Evolutionary conservation across 805 yeast species (phyloP).

Genomic region (Candida khao-thaluensis): DNA sequence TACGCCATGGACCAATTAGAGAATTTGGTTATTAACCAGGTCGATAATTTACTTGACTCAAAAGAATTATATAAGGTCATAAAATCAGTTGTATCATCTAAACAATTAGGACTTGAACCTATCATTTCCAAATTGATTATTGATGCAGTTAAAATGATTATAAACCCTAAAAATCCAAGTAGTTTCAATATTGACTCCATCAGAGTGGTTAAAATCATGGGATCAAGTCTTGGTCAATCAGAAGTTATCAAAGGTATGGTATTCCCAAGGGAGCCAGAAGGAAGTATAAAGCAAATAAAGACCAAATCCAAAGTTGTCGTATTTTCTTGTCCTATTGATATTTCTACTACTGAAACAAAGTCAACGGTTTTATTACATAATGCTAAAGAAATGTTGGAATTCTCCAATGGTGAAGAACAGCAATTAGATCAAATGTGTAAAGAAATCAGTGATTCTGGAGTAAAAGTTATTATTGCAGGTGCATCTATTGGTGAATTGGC

Average conservation of each 20-base stretch:
- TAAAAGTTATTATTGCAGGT: slow-evolving; percentile 90
- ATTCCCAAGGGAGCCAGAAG: slow-evolving; percentile 96
- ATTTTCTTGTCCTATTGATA: slow-evolving; percentile 91
- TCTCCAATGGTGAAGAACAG: slow-evolving; percentile 93
- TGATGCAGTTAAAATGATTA: slow-evolving; percentile 76
- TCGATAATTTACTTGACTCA: slow-evolving; percentile 55
- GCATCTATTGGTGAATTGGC: slow-evolving; percentile 91
- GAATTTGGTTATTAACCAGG: slow-evolving; percentile 57
- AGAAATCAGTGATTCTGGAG: slow-evolving; percentile 81
- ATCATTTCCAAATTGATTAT: slow-evolving; percentile 72
- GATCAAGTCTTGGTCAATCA: slow-evolving; percentile 70
- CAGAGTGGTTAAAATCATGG: slow-evolving; percentile 96
- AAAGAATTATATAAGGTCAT: slow-evolving; percentile 67
- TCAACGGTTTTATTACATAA: slow-evolving; percentile 95
- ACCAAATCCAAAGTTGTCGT: slow-evolving; percentile 81
- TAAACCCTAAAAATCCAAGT: slow-evolving; percentile 62
- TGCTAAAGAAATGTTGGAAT: slow-evolving; percentile 95
- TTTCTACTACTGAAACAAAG: slow-evolving; percentile 95
- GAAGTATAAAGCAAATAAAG: slow-evolving; percentile 65
- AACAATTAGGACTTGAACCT: slow-evolving; percentile 88
- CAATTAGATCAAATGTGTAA: slow-evolving; percentile 84
- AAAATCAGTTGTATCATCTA: slow-evolving; percentile 86
- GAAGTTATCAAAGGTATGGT: slow-evolving; percentile 96
- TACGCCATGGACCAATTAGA: slow-evolving; percentile 70
- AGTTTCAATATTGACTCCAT: slow-evolving; percentile 88